These are phyloP conservation scores for Corynespora cassiicola DNA, from an alignment of 2,329 filamentous ascomycete species.

Conservation along the genomic window DNA sequence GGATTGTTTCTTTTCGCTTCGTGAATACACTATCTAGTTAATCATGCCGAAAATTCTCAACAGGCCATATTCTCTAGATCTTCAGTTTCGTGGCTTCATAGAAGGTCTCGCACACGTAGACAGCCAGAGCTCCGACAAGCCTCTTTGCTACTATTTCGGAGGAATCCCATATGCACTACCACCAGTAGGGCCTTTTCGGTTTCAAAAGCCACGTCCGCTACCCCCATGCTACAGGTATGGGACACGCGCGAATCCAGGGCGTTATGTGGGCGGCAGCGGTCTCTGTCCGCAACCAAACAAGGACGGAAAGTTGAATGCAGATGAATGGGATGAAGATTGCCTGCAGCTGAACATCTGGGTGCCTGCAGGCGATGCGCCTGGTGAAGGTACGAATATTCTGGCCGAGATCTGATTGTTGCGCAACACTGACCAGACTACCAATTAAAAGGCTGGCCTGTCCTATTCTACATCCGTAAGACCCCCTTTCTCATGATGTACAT, in stretches of 20 bases:
- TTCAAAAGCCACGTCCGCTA: conserved; percentile 56
- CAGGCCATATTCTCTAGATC: conserved; percentile 42
- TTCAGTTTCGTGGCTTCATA: conserved; percentile 55
- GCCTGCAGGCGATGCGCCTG: conserved; percentile 54
- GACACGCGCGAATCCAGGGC: conserved; percentile 54
- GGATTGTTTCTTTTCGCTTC: no score
- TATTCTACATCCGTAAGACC: conserved; percentile 62
- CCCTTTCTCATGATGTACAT: background rate
- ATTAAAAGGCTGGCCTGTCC: conserved; percentile 60
- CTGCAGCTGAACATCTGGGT: conserved; percentile 64
- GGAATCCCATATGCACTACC: conserved; percentile 63
- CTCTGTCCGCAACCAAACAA: conserved; percentile 59
- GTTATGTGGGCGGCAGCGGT: conserved; percentile 49
- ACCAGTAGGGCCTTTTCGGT: conserved; percentile 55
- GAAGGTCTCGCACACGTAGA: conserved; percentile 56
- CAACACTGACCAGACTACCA: conserved; percentile 9
- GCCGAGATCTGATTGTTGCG: no score
- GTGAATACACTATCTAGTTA: no score
- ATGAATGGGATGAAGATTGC: conserved; percentile 59
- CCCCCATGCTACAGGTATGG: conserved; percentile 60
- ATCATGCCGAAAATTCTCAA: no score
- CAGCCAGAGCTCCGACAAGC: conserved; percentile 27
- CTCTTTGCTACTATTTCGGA: conserved; percentile 60
- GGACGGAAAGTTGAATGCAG: conserved; percentile 25
- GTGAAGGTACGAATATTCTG: conserved; percentile 32